Evolutionary conservation across 768 basidiomycete genomes (phyloP).

Genomic region (Hypsizygus marmoreus): DNA sequence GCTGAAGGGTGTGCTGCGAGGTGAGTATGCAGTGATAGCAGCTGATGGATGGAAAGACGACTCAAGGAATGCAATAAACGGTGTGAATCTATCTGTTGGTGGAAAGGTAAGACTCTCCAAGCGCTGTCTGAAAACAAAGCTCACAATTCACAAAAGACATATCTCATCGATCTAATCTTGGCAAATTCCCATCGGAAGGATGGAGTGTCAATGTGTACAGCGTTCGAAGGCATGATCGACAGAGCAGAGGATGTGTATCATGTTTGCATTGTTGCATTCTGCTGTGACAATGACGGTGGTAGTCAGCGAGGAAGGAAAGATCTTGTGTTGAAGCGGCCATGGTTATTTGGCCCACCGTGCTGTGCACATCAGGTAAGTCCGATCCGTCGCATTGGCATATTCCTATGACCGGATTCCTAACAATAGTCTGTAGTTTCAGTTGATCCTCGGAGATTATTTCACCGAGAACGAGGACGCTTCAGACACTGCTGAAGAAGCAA

Average conservation of each 20-base stretch:
- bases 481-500: conserved; percentile 24
- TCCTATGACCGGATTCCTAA: neutral
- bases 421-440: conserved; percentile 18
- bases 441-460: conserved; percentile 27
- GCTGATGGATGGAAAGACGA: conserved; percentile 31
- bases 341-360: conserved; percentile 21
- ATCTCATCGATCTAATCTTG: conserved; percentile 24
- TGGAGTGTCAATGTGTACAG: conserved; percentile 23
- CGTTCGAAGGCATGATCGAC: conserved; percentile 27
- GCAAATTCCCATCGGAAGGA: conserved; percentile 25
- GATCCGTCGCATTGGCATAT: neutral
- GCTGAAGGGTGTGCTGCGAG: conserved; percentile 11
- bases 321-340: conserved; percentile 18
- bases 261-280: conserved; percentile 16
- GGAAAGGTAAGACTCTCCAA: conserved; percentile 18
- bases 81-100: conserved; percentile 23
- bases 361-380: conserved; percentile 25
- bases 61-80: conserved; percentile 21
- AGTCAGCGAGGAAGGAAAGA: conserved; percentile 25
- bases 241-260: conserved; percentile 19
- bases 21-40: conserved; percentile 17
- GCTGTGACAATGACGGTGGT: conserved; percentile 28
- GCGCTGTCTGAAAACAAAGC: neutral
- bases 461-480: conserved; percentile 19
- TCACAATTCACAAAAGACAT: conserved; percentile 14